Percentiles rank a stretch among this genome's conserved stretches.
These are phyloP conservation scores for Onygena corvina DNA, from an alignment of 2,329 filamentous ascomycete genomes.

Conservation along the genomic window DNA sequence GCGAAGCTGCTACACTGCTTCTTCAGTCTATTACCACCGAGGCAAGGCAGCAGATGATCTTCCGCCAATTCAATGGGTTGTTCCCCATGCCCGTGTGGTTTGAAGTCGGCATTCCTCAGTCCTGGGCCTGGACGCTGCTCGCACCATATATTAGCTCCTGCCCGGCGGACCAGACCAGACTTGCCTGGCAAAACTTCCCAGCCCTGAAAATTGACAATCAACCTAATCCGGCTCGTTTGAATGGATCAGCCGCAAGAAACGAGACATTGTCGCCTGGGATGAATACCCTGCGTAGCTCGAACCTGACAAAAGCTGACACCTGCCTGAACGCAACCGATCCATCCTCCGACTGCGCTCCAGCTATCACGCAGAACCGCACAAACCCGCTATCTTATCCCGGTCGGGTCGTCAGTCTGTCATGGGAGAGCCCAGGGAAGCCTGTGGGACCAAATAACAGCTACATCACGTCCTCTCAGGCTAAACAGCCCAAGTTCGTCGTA, in stretches of 20 bases:
- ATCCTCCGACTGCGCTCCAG: constrained; percentile 46
- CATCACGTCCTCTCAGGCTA: constrained; percentile 50
- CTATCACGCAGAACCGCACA: constrained; percentile 56
- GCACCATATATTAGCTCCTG: constrained; percentile 72
- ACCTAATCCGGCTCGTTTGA: constrained; percentile 58
- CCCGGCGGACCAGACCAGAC: constrained; percentile 56
- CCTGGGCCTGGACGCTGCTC: constrained; percentile 71
- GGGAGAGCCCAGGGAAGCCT: constrained; percentile 56
- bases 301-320: constrained; percentile 20
- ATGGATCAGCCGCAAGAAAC: constrained; percentile 42
- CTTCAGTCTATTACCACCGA: constrained; percentile 67
- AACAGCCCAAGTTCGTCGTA: constrained; percentile 52
- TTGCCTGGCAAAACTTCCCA: constrained; percentile 79
- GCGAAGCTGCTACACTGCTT: constrained; percentile 60
- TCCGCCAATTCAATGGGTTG: constrained; percentile 68
- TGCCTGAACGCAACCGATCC: constrained; percentile 1
- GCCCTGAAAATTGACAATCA: constrained; percentile 60
- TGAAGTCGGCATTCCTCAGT: constrained; percentile 65
- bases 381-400: constrained; percentile 63
- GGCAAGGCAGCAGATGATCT: constrained; percentile 71
- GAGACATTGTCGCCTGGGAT: constrained; percentile 44
- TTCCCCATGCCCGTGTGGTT: constrained; percentile 79
- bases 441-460: constrained; percentile 78
- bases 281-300: constrained; percentile 24
- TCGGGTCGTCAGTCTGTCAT: constrained; percentile 56